Base-by-base conservation (phyloP, 1,284 basidiomycete species). In the Agaricales sp. region DNA sequence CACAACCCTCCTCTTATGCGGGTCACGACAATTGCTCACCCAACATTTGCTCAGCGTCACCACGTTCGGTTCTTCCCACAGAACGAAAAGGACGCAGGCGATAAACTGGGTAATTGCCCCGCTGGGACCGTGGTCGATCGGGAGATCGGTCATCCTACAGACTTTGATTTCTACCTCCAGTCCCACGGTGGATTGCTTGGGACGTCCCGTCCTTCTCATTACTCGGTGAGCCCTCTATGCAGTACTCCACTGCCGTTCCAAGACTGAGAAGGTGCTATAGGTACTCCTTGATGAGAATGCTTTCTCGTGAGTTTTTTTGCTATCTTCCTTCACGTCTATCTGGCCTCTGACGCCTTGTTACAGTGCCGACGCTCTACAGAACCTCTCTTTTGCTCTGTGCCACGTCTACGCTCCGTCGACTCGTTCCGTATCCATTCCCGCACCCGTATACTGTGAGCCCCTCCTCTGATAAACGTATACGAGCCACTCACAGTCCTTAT, bases 361-460 rank as follows among this genome's bases (percentile, higher is more conserved):
- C 55, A 84, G 80, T 19, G 69, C 82, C 13, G 83, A 87, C 58
- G 70, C 73, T 39, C 59, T 88, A 8, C 86, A 88, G 54, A 72
- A 76, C 1, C 62, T 91, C 1, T 81, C 86, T 0, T 90, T 85
- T 55, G 78, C 84, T 1, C 64, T 91, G 0, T 89, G 85, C 58
- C 87, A 89, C 55, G 81, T 89, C 8, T 92, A 90, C 58, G 86
- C 86, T 0, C 74, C 88, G 2, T 80, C 84, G 12, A 91, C 88
- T 1, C 78, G 89, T 38, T 87, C 86, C 0, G 88, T 92, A 0
- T 89, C 87, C 0, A 87, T 90, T 49, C 86, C 87, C 0, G 87
- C 87, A 0, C 88, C 87, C 0, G 85, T 89, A 0, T 91, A 89
- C 57, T 90, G 87, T 88, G 56, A 61, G 83, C 58, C 54, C 16